Percentiles rank a stretch among this genome's conserved stretches.
Evolutionary conservation across 2,329 filamentous ascomycete species (phyloP).

Genomic region (Didymella sp.): DNA sequence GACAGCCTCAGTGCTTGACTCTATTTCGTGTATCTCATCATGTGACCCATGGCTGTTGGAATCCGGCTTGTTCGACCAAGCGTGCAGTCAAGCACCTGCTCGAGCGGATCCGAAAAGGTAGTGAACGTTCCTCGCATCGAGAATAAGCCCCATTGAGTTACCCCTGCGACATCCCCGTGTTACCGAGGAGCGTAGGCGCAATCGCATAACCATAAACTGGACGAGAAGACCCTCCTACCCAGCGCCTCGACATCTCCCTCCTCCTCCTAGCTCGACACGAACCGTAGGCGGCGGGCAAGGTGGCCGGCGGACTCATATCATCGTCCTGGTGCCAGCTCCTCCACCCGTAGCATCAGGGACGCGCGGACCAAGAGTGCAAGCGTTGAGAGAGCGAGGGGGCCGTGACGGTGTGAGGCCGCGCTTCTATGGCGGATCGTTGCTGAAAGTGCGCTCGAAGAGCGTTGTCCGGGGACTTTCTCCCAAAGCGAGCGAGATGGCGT

Average conservation of each 20-base stretch:
- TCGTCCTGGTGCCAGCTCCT: slow-evolving; percentile 70
- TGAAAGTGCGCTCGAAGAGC: slow-evolving; percentile 68
- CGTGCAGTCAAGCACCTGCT: slow-evolving; percentile 51
- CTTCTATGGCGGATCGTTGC: slow-evolving; percentile 99
- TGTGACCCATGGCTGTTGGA: slow-evolving; percentile 62
- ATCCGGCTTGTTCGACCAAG: slow-evolving; percentile 75
- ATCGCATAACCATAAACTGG: slow-evolving; percentile 98
- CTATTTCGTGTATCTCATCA: slow-evolving; percentile 94
- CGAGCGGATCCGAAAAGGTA: slow-evolving; percentile 54
- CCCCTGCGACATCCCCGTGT: slow-evolving; percentile 53
- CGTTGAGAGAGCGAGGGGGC: slow-evolving; percentile 59
- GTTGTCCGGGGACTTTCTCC: slow-evolving; percentile 99
- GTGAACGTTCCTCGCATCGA: slow-evolving; percentile 89
- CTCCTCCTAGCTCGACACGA: slow-evolving; percentile 41
- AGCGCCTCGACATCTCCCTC: slow-evolving; percentile 34
- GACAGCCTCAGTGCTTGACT: slow-evolving; percentile 94
- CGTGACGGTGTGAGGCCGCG: slow-evolving; percentile 72
- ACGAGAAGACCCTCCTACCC: slow-evolving; percentile 73
- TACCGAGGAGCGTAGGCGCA: slow-evolving; percentile 61
- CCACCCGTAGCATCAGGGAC: slow-evolving; percentile 31
- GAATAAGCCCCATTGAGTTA: slow-evolving; percentile 99
- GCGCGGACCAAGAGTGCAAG: slow-evolving; percentile 57
- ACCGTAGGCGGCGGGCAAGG: slow-evolving; percentile 35
- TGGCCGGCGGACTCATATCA: slow-evolving; percentile 83
- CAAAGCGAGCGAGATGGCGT: slow-evolving; percentile 71